Evolutionary conservation across 2,329 filamentous ascomycete genomes (phyloP), one percentile per base, ranked within the genome.

Genomic region (Colletotrichum lupini): DNA sequence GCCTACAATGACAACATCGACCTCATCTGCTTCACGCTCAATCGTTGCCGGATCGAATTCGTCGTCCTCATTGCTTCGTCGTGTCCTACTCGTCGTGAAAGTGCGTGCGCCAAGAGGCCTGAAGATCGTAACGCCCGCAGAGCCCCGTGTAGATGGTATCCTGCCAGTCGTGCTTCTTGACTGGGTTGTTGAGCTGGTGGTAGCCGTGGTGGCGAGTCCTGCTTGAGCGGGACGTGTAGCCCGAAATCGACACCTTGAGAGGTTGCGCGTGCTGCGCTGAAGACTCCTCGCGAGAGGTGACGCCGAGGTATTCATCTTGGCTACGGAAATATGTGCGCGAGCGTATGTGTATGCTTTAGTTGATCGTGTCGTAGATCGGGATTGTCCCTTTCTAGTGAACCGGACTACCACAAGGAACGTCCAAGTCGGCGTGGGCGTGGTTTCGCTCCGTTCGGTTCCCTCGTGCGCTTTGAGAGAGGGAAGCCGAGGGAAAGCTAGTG

Each of bases 1-100:
- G 79, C 97, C 97, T 67, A 99, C 91, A 79, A 99, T 98, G 83
- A 95, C 97, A 35, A 99, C 95, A 83, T 99, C 97, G 35, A 99
- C 97, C 84, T 97, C 87, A 79, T 99, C 97, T 67, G 91, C 93
- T 82, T 98, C 97, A 76, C 97, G 92, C 76, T 98, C 96, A 71
- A 95, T 87, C 68, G 83, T 84, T 28, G 85, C 83, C 9, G 92
- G 92, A 80, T 95, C 92, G 77, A 94, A 94, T 46, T 90, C 89
- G 69, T 90, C 85, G 30, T 77, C 80, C 19, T 77, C 77, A 37
- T 79, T 75, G 76, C 75, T 76, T 75, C 57, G 62, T 49, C 62
- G 52, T 67, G 58, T 52, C 52, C 58, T 63, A 30, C 57, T 73
- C 7, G 74, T 75, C 22, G 74, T 67, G 55, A 75, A 75, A n/a